Conservation (phyloP, 2,329 filamentous ascomycete genomes). For the Beauveria bassiana region DNA sequence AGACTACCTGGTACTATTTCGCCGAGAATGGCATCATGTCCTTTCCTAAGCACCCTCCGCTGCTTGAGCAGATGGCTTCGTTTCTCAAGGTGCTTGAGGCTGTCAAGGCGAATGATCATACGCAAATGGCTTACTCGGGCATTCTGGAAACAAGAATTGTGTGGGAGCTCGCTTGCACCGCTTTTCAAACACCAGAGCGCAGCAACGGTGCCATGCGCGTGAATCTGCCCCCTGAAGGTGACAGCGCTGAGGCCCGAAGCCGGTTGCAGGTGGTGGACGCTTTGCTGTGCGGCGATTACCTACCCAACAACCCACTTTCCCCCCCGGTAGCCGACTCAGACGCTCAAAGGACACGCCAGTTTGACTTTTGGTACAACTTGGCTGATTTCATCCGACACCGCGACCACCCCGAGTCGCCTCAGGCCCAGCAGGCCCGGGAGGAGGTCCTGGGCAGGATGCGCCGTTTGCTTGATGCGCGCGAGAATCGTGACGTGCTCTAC, state of each 20-base stretch:
- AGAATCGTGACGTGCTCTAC: slow-evolving; percentile 87
- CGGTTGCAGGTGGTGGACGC: slow-evolving; percentile 70
- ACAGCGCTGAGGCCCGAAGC: slow-evolving; percentile 56
- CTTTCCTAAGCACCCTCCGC: slow-evolving; percentile 43
- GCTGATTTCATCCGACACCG: slow-evolving; percentile 56
- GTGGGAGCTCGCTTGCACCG: slow-evolving; percentile 51
- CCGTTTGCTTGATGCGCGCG: slow-evolving; percentile 65
- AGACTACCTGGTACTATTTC: slow-evolving; percentile 73
- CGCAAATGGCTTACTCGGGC: slow-evolving; percentile 45
- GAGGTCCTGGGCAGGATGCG: slow-evolving; percentile 58
- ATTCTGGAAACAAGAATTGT: slow-evolving; percentile 51
- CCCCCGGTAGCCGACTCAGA: slow-evolving; percentile 42
- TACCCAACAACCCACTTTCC: slow-evolving; percentile 50
- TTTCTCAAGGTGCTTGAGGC: slow-evolving; percentile 51
- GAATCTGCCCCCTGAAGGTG: slow-evolving; percentile 44
- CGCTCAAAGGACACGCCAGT: slow-evolving; percentile 51
- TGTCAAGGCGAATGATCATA: slow-evolving; percentile 40
- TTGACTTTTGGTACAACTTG: slow-evolving; percentile 77
- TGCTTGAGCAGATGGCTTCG: slow-evolving; percentile 60
- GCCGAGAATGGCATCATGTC: slow-evolving; percentile 35
- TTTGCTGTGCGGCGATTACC: slow-evolving; percentile 63
- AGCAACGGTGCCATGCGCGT: slow-evolving; percentile 26
- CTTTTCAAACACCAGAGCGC: slow-evolving; percentile 30
- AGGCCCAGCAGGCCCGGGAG: slow-evolving; percentile 48
- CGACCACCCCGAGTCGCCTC: slow-evolving; percentile 44